Percentiles rank a stretch among this genome's conserved stretches.
phyloP scores from a whole-genome alignment of 768 basidiomycete genomes.

The Tephrocybe sp. region DNA sequence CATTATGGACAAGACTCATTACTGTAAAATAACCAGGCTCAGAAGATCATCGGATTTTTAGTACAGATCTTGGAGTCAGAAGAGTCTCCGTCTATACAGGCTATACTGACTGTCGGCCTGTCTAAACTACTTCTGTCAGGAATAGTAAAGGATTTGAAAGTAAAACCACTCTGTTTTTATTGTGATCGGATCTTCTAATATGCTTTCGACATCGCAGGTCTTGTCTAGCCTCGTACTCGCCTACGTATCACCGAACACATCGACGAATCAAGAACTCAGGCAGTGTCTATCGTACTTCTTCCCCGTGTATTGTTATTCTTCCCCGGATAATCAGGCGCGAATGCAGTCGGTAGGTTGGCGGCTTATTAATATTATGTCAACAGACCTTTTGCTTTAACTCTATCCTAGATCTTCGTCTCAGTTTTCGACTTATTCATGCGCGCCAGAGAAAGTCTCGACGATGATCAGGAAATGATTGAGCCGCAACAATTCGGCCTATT shows the following conservation, averaged over 20 bases:
- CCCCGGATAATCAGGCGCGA: slow-evolving; percentile 72
- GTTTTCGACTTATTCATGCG: slow-evolving; percentile 62
- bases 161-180: slow-evolving; percentile 26
- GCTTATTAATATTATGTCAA: too few relatives aligned
- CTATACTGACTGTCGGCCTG: slow-evolving; percentile 78
- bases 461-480: slow-evolving; percentile 71
- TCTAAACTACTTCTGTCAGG: slow-evolving; percentile 89
- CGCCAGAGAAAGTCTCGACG: slow-evolving; percentile 64
- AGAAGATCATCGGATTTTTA: slow-evolving; percentile 46
- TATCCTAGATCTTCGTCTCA: slow-evolving; percentile 65
- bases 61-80: slow-evolving; percentile 57
- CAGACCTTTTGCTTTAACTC: too few relatives aligned
- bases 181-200: too few relatives aligned
- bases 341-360: slow-evolving; percentile 43
- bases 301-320: slow-evolving; percentile 90
- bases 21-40: slow-evolving; percentile 29
- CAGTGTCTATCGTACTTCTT: slow-evolving; percentile 97
- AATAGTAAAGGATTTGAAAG: slow-evolving; percentile 77
- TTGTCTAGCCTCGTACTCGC: slow-evolving; percentile 44
- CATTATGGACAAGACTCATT: neutral
- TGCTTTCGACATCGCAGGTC: slow-evolving; percentile 25
- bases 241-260: slow-evolving; percentile 87
- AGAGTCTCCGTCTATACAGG: slow-evolving; percentile 73
- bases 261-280: slow-evolving; percentile 78
- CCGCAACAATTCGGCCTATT: slow-evolving; percentile 75